Evolutionary conservation across 2,329 filamentous ascomycete species (phyloP).

Genomic region (Fusarium sp.): DNA sequence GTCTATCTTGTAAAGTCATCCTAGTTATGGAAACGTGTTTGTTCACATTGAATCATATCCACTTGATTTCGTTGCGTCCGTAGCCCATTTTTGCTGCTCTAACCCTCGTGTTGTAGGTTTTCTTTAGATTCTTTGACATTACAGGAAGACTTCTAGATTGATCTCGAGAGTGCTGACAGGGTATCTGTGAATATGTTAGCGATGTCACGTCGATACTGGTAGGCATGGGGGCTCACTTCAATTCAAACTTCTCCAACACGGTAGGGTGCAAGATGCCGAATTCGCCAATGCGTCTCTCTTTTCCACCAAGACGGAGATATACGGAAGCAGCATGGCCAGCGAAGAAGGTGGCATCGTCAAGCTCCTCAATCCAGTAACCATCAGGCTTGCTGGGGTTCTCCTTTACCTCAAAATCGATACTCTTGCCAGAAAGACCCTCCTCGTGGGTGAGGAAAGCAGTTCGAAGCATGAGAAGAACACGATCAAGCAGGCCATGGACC

Average conservation of each 20-base stretch:
- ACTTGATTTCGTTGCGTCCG: conserved; percentile 26
- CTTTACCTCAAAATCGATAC: conserved; percentile 62
- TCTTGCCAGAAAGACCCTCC: conserved; percentile 68
- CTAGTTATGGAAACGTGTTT: conserved; percentile 28
- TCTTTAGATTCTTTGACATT: conserved; percentile 42
- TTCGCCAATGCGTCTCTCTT: conserved; percentile 81
- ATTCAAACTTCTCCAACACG: conserved; percentile 92
- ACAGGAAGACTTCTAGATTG: conserved; percentile 94
- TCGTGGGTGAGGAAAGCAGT: conserved; percentile 81
- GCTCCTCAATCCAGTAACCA: conserved; percentile 94
- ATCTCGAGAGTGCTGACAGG: conserved; percentile 94
- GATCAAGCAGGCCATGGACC: conserved; percentile 92
- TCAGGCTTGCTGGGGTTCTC: conserved; percentile 68
- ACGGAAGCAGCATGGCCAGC: conserved; percentile 88
- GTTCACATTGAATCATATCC: conserved; percentile 29
- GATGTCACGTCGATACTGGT: not conserved
- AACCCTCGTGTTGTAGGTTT: conserved; percentile 18
- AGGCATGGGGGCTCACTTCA: conserved; percentile 67
- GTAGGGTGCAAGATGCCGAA: conserved; percentile 95
- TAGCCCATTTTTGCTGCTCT: conserved; percentile 6
- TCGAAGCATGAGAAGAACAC: conserved; percentile 91
- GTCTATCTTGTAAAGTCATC: conserved; percentile 43
- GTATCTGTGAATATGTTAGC: conserved; percentile 64
- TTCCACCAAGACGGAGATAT: conserved; percentile 77
- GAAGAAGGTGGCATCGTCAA: conserved; percentile 92